Evolutionary conservation across 768 basidiomycete species (phyloP).

Genomic region (Rhodotorula sphaerocarpa): DNA sequence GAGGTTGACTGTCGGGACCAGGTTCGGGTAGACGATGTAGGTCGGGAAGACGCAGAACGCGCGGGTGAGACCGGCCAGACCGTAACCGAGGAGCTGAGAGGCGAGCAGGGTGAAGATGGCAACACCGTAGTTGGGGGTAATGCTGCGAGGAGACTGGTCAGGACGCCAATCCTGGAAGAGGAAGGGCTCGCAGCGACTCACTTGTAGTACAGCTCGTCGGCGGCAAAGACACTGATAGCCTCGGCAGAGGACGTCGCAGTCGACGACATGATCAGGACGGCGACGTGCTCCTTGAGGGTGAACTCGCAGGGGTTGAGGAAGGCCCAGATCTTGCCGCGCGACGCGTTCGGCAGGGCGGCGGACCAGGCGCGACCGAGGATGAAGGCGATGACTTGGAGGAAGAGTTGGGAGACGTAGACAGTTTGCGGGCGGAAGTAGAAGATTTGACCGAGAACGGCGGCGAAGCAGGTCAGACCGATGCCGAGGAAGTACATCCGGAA

Average conservation of each 20-base stretch:
- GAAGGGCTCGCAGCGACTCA: too few species aligned
- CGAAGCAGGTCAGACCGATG: conserved; percentile 41
- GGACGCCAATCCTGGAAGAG: too few species aligned
- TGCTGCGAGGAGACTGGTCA: conserved; percentile 1
- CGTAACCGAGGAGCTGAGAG: conserved; percentile 20
- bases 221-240: conserved; percentile 31
- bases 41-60: conserved; percentile 38
- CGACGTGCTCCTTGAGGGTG: conserved; percentile 42
- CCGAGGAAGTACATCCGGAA: conserved; percentile 41
- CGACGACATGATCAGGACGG: conserved; percentile 23
- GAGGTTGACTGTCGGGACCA: conserved; percentile 32
- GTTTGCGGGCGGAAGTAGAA: conserved; percentile 48
- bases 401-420: conserved; percentile 40
- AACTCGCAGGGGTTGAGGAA: conserved; percentile 42
- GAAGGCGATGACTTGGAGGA: conserved; percentile 42
- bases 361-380: conserved; percentile 39
- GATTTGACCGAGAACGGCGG: conserved; percentile 37
- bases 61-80: conserved; percentile 38
- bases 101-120: conserved; percentile 42
- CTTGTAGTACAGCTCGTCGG: conserved; percentile 17
- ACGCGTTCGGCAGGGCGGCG: conserved; percentile 26
- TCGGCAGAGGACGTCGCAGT: conserved; percentile 27
- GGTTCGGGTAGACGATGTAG: conserved; percentile 34
- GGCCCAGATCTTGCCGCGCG: conserved; percentile 36
- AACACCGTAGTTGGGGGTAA: conserved; percentile 39